These are phyloP conservation scores for Lipomyces sp. DNA, from an alignment of 805 yeast species.

Conservation along the genomic window DNA sequence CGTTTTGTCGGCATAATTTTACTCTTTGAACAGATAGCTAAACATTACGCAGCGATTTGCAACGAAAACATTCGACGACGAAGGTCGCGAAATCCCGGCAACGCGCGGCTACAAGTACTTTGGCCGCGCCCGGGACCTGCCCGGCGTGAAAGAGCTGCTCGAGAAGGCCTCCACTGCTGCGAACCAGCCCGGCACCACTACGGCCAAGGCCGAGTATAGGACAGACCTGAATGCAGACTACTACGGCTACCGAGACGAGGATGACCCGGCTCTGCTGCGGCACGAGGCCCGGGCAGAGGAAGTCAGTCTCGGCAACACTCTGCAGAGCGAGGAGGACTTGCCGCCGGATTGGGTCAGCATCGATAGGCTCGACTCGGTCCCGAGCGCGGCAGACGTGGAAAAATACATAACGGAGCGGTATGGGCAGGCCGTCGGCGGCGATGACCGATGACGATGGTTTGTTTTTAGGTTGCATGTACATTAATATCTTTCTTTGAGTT, in stretches of 20 bases:
- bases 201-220: slow-evolving; percentile 2
- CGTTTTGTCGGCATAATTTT: slow-evolving; percentile 22
- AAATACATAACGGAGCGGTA: slow-evolving; percentile 28
- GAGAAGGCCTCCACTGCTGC: slow-evolving; percentile 36
- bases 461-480: too few relatives aligned
- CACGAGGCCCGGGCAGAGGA: slow-evolving; percentile 28
- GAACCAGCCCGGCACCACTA: neutral
- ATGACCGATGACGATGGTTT: too few relatives aligned
- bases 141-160: slow-evolving; percentile 59
- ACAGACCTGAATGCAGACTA: slow-evolving; percentile 32
- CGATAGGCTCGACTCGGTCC: slow-evolving; percentile 25
- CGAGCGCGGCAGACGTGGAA: slow-evolving; percentile 33
- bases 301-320: slow-evolving; percentile 15
- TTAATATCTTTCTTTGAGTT: too few relatives aligned
- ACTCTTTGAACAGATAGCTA: neutral
- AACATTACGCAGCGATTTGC: slow-evolving; percentile 18
- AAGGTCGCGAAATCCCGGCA: slow-evolving; percentile 32
- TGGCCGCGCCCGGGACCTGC: slow-evolving; percentile 78
- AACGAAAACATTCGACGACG: slow-evolving; percentile 26
- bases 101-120: slow-evolving; percentile 65
- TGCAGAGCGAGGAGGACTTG: slow-evolving; percentile 8
- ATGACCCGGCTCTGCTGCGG: slow-evolving; percentile 16
- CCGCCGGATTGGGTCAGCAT: slow-evolving; percentile 18
- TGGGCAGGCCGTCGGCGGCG: too few relatives aligned
- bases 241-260: slow-evolving; percentile 36